These are phyloP conservation scores for Angomonas ambiguus DNA, from an alignment of 208 protist genomes.

Conservation along the genomic window DNA sequence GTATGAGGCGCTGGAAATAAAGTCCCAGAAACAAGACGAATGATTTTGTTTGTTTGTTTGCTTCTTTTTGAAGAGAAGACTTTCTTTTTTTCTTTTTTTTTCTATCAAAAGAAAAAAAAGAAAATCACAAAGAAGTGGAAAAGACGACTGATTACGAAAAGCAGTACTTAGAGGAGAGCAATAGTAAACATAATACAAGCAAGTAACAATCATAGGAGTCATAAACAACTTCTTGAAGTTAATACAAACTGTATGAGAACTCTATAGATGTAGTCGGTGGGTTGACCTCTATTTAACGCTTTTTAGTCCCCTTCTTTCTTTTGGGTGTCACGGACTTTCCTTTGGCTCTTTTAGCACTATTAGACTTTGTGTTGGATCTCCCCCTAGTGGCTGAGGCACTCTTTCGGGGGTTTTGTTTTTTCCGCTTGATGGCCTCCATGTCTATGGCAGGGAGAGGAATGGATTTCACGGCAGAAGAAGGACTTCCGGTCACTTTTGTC, in stretches of 20 bases:
- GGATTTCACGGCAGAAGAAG: neutral
- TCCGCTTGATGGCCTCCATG: neutral
- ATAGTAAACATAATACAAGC: no score
- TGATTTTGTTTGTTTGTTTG: no score
- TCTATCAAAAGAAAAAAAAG: slow-evolving; percentile 8
- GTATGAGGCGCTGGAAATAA: no score
- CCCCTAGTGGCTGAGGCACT: neutral
- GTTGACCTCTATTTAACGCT: neutral
- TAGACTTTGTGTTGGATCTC: neutral
- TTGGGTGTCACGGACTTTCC: neutral
- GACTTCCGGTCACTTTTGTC: neutral
- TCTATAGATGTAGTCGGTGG: neutral
- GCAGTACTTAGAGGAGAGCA: no score
- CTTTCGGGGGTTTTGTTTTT: neutral
- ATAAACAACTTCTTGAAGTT: neutral
- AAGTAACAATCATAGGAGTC: neutral
- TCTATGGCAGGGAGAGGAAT: slow-evolving; percentile 8
- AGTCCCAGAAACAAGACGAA: no score
- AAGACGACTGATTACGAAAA: no score
- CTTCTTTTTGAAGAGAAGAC: no score
- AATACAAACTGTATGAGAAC: neutral
- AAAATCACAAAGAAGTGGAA: slow-evolving; percentile 1
- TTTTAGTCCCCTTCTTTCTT: neutral
- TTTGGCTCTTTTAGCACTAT: neutral
- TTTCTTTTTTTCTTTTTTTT: slow-evolving; percentile 4